Conservation (phyloP, 176 grass and related monocot species). For the Poa pratensis region DNA sequence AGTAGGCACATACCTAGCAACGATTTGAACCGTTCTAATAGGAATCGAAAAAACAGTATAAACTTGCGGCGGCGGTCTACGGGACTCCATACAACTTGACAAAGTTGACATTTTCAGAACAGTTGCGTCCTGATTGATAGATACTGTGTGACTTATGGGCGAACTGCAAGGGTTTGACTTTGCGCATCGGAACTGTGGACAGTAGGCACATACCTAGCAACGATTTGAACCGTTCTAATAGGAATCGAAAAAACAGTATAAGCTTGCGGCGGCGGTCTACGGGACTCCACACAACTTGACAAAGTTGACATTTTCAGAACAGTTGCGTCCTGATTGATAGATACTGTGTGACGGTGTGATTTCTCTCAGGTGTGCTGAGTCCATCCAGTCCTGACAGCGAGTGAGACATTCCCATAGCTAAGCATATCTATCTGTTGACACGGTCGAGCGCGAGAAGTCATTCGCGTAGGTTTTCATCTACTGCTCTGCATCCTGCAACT, state of each 20-base stretch:
- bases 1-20: background rate
- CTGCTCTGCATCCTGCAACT: background rate
- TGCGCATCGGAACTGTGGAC: background rate
- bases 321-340: background rate
- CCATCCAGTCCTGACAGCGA: background rate
- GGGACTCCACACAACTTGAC: background rate
- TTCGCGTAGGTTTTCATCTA: background rate
- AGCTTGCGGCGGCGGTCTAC: background rate
- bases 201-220: background rate
- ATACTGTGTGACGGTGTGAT: background rate
- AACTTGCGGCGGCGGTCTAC: too few species aligned
- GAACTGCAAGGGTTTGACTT: background rate
- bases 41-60: too few species aligned
- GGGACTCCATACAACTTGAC: too few species aligned
- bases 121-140: too few species aligned
- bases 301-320: background rate
- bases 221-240: too few species aligned
- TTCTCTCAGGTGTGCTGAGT: background rate
- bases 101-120: too few species aligned
- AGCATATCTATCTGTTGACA: slow-evolving; percentile 20
- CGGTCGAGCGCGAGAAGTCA: background rate
- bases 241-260: background rate
- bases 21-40: too few species aligned
- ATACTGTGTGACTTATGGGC: too few species aligned
- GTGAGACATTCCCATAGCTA: background rate